Evolutionary conservation across 2,329 filamentous ascomycete genomes (phyloP).

Genomic region (Ploettnerulaceae sp.): DNA sequence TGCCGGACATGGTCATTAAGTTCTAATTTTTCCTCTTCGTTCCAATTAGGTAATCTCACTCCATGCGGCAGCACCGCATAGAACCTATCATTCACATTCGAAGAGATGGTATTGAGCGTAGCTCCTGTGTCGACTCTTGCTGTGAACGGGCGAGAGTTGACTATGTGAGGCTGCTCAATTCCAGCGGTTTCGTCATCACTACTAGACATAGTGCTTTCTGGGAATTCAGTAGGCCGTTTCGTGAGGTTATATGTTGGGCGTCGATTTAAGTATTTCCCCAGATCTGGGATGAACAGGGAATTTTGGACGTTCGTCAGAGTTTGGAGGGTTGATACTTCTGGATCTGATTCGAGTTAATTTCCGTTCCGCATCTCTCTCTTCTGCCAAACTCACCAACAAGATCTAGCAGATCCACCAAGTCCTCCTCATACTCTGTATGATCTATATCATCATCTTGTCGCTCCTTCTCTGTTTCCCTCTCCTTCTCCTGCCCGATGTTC

Average conservation of each 20-base stretch:
- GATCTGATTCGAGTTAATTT: constrained; percentile 24
- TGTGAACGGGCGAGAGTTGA: constrained; percentile 16
- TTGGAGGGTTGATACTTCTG: constrained; percentile 65
- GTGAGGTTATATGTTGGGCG: constrained; percentile 73
- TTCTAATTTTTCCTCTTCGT: constrained; percentile 64
- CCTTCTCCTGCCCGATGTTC: constrained; percentile 12
- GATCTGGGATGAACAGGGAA: constrained; percentile 76
- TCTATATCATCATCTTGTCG: not conserved
- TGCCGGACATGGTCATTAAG: constrained; percentile 82
- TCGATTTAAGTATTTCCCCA: constrained; percentile 72
- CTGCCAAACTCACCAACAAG: constrained; percentile 53
- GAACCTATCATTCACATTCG: constrained; percentile 61
- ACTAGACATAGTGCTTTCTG: constrained; percentile 16
- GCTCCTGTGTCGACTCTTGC: constrained; percentile 22
- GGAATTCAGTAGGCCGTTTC: constrained; percentile 37
- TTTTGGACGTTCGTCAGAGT: constrained; percentile 88
- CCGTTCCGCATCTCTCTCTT: not conserved
- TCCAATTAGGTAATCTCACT: constrained; percentile 68
- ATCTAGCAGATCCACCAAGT: constrained; percentile 64
- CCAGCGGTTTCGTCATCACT: constrained; percentile 10
- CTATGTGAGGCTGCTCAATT: constrained; percentile 7
- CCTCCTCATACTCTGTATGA: constrained; percentile 50
- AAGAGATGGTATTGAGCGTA: constrained; percentile 55
- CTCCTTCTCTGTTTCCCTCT: constrained; percentile 1
- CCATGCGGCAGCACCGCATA: constrained; percentile 79